These are phyloP conservation scores for Dichotomocladium elegans DNA, from an alignment of 371 early-diverging fungal species.

Conservation along the genomic window DNA sequence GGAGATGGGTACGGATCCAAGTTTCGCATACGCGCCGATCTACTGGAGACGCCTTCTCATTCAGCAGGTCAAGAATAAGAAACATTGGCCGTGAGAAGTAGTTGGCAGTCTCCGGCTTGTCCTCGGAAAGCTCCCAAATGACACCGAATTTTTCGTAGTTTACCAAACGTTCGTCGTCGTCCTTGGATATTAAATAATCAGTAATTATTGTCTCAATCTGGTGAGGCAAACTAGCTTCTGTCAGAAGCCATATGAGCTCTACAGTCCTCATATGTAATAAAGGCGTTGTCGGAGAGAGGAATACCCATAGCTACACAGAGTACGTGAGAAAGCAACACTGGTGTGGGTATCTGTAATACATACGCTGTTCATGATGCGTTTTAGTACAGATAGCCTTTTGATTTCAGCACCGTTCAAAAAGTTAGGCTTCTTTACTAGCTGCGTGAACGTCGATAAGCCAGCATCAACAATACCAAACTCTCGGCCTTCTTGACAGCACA, in stretches of 20 bases:
- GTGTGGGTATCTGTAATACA: no score
- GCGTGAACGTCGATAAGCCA: constrained; percentile 33
- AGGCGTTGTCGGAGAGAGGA: constrained; percentile 34
- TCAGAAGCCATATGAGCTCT: constrained; percentile 64
- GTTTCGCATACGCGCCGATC: constrained; percentile 66
- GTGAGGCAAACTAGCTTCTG: constrained; percentile 45
- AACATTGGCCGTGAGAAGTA: constrained; percentile 70
- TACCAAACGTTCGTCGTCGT: constrained; percentile 26
- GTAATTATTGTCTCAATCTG: constrained; percentile 63
- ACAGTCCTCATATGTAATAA: constrained; percentile 61
- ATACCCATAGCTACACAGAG: constrained; percentile 37
- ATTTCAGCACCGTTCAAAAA: constrained; percentile 19
- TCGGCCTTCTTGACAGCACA: constrained; percentile 44
- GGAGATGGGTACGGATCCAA: constrained; percentile 67
- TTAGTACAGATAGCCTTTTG: constrained; percentile 9
- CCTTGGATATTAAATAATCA: constrained; percentile 44
- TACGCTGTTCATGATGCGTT: constrained; percentile 32
- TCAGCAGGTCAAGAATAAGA: constrained; percentile 65
- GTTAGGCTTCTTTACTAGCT: constrained; percentile 15
- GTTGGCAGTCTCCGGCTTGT: constrained; percentile 31
- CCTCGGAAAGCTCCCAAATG: constrained; percentile 67
- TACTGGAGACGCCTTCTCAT: constrained; percentile 49
- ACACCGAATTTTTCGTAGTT: constrained; percentile 66
- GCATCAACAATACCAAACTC: constrained; percentile 49
- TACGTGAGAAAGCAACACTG: background rate